Percentiles rank a stretch among this genome's conserved stretches.
Conservation (phyloP, 1,139 yeast species). For the Candida glucosophila region DNA sequence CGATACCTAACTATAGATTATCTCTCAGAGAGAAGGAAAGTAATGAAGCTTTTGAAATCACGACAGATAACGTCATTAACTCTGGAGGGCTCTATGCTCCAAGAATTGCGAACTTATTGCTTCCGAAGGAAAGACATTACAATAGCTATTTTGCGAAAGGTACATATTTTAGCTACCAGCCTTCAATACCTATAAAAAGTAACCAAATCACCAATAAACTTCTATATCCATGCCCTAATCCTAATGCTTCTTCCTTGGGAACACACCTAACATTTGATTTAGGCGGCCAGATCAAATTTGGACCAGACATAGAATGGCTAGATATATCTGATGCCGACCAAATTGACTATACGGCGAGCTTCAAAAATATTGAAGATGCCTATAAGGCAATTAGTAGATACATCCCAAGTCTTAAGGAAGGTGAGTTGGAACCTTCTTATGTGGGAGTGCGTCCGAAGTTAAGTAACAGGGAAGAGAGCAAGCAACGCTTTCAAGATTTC, state of each 20-base stretch:
- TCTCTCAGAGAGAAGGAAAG: conserved; percentile 20
- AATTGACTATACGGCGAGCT: conserved; percentile 42
- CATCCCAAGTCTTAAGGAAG: conserved; percentile 46
- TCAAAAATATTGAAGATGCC: conserved; percentile 44
- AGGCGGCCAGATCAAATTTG: conserved; percentile 74
- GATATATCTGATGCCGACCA: conserved; percentile 24
- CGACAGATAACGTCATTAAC: conserved; percentile 56
- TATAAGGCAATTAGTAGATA: conserved; percentile 51
- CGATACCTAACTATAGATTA: conserved; percentile 16
- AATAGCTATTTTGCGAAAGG: conserved; percentile 73
- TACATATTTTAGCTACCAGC: conserved; percentile 57
- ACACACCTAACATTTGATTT: conserved; percentile 80
- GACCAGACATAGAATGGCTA: conserved; percentile 87
- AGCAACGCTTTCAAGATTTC: conserved; percentile 56
- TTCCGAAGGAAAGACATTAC: conserved; percentile 55
- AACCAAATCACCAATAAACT: conserved; percentile 27
- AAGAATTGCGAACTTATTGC: conserved; percentile 52
- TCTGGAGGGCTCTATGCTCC: conserved; percentile 78
- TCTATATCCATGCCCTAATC: conserved; percentile 74
- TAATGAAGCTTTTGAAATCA: conserved; percentile 34
- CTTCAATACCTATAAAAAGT: conserved; percentile 26
- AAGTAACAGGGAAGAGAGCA: conserved; percentile 31
- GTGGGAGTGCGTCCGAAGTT: conserved; percentile 81
- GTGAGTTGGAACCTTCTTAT: conserved; percentile 57
- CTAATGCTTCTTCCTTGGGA: conserved; percentile 69